Conservation (phyloP, 2,329 filamentous ascomycete genomes). For the Graphiopsis chlorocephala region DNA sequence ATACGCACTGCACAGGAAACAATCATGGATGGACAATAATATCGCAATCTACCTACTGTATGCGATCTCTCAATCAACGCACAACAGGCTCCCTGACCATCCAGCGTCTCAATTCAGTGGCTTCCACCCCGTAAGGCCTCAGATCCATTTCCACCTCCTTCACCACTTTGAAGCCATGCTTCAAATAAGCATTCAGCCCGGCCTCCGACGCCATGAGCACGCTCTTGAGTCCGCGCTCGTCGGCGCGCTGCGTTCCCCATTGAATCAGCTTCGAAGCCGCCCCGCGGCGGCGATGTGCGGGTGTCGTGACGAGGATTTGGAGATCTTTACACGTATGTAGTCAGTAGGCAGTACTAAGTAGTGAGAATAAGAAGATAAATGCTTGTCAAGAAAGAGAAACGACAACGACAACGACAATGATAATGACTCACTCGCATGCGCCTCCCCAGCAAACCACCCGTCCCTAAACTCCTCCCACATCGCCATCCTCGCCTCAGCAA, state of each 20-base stretch:
- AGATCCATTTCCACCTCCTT: conserved; percentile 23
- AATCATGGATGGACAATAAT: not conserved
- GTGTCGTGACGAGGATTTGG: conserved; percentile 35
- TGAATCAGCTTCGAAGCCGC: conserved; percentile 39
- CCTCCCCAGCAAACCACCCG: conserved; percentile 17
- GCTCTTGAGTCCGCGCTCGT: conserved; percentile 33
- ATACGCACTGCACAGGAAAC: not conserved
- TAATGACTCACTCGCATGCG: conserved; percentile 22
- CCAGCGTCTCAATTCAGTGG: conserved; percentile 19
- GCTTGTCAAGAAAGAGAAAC: not conserved
- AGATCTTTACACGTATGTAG: conserved; percentile 20
- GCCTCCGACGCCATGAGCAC: conserved; percentile 36
- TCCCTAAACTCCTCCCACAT: conserved; percentile 19
- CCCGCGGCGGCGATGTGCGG: conserved; percentile 39
- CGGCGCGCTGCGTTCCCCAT: conserved; percentile 39
- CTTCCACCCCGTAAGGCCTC: conserved; percentile 25
- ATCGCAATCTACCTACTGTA: not conserved
- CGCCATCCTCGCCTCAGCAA: conserved; percentile 15
- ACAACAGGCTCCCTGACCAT: conserved; percentile 11
- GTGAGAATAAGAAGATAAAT: not conserved
- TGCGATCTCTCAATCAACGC: too few species aligned
- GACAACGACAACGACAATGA: not conserved
- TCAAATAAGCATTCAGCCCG: conserved; percentile 37
- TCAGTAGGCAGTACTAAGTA: not conserved
- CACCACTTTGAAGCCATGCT: conserved; percentile 32